These are phyloP conservation scores for Xylaria grammica DNA, from an alignment of 495 filamentous ascomycete species.

Conservation along the genomic window DNA sequence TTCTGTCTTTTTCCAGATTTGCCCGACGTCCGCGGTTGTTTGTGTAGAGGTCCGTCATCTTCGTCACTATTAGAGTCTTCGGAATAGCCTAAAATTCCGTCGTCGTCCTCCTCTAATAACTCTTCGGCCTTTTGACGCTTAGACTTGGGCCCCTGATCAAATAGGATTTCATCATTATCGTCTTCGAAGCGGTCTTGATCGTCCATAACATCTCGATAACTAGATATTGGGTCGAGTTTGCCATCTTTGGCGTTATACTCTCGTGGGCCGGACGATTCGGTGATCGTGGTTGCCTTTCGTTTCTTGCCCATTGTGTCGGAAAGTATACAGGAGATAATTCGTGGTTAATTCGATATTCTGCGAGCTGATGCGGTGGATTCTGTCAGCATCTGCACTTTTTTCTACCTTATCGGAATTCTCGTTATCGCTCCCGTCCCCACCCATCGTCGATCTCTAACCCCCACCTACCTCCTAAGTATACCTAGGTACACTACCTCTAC, in stretches of 20 bases:
- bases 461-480: neutral
- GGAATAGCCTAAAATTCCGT: conserved; percentile 79
- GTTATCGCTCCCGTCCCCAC: conserved; percentile 6
- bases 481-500: neutral
- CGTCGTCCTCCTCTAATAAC: conserved; percentile 74
- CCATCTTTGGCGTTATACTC: conserved; percentile 59
- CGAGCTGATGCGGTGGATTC: neutral
- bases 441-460: neutral
- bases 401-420: conserved; percentile 19
- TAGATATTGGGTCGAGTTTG: conserved; percentile 62
- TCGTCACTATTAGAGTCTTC: conserved; percentile 60
- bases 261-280: conserved; percentile 47
- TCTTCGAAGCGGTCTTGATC: conserved; percentile 91
- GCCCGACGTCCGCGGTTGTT: conserved; percentile 19
- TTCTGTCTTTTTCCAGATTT: conserved; percentile 27
- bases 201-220: conserved; percentile 86
- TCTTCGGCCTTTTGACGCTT: conserved; percentile 73
- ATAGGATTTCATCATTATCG: conserved; percentile 79
- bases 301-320: conserved; percentile 74
- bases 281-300: conserved; percentile 68
- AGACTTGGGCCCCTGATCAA: conserved; percentile 78
- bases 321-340: neutral
- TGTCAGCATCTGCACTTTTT: conserved; percentile 28
- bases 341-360: neutral
- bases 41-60: conserved; percentile 43